phyloP scores from a whole-genome alignment of 2,329 filamentous ascomycete genomes.

The Venturia aucupariae region DNA sequence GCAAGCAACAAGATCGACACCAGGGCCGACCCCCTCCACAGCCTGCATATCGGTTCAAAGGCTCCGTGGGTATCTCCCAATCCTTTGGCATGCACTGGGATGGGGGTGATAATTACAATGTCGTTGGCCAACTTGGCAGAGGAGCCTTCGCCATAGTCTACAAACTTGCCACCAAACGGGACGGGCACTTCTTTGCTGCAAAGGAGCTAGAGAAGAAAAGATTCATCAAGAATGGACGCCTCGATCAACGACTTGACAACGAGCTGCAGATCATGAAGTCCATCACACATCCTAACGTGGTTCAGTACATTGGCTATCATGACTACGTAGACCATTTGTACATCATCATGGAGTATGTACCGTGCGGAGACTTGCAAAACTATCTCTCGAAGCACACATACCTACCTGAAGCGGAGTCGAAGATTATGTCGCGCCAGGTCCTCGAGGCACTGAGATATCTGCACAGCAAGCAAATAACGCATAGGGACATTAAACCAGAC shows the following conservation, averaged over 20 bases:
- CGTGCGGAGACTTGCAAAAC: constrained; percentile 71
- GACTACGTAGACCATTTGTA: constrained; percentile 75
- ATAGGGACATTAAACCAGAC: constrained; percentile 97
- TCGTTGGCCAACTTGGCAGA: constrained; percentile 72
- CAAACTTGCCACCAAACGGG: constrained; percentile 75
- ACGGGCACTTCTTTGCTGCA: constrained; percentile 76
- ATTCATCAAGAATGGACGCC: constrained; percentile 84
- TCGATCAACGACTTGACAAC: constrained; percentile 89
- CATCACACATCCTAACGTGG: constrained; percentile 79
- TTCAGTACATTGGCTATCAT: constrained; percentile 81
- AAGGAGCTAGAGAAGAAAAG: constrained; percentile 75
- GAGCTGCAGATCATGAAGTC: constrained; percentile 94
- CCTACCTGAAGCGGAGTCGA: constrained; percentile 60
- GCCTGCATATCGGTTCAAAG: constrained; percentile 13
- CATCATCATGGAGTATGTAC: constrained; percentile 94
- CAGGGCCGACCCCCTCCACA: constrained; percentile 17
- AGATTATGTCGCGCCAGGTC: constrained; percentile 65
- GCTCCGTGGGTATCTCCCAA: constrained; percentile 23
- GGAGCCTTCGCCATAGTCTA: constrained; percentile 94
- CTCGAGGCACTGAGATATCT: constrained; percentile 77
- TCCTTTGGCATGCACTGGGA: constrained; percentile 65
- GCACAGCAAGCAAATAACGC: constrained; percentile 80
- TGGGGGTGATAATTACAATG: constrained; percentile 77
- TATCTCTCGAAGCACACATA: constrained; percentile 53
- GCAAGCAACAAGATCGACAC: neutral